Base-by-base conservation (phyloP, 164 flowering plant species). In the Piper longum region DNA sequence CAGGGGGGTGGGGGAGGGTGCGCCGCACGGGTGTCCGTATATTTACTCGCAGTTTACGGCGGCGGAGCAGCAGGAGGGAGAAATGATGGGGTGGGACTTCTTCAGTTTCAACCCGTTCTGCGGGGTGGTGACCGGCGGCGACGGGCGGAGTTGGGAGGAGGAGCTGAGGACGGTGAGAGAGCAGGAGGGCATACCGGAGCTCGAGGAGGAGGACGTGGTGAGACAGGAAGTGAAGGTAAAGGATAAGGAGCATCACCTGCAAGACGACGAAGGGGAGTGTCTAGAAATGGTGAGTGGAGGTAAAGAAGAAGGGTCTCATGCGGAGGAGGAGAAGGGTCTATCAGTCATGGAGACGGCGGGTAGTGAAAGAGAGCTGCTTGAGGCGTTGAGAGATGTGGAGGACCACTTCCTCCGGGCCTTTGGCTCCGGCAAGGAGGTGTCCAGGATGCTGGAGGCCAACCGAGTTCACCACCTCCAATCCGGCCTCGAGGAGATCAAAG, bases 401-500 rank as follows among this genome's bases (percentile, higher is more conserved):
- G 91, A 86, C 64, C 83, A 86, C 74, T 89, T 92, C 59, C 62
- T 77, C 8, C 79, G 84, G 73, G 96, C 96, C 71, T 83, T 72
- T 81, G 87, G 86, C 73, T 81, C 96, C 64, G 96, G 96, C 7
- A 86, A 86, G 69, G 93, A 85, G 62, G 87, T 92, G 0, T 80
- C 91, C 2, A 85, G 81, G 71, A 89, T 92, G 98, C 75, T 92
- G 16, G 98, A 92, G 73, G 92, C 82, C 39, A 84, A 78, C 56
- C 81, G 80, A 65, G 76, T 83, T 65, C 83, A 83, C 36, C 36
- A 26, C 61, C 65, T 82, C 65, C 91, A 77, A 58, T 79, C 98
- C 66, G 80, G 81, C 70, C 62, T 86, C 61, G 98, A 86, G 64
- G 96, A 88, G 82, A 82, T 89, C 4, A 92, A 83, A 83, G 98